Base-by-base conservation (phyloP, 768 basidiomycete species). In the Cystobasidium tubakii region DNA sequence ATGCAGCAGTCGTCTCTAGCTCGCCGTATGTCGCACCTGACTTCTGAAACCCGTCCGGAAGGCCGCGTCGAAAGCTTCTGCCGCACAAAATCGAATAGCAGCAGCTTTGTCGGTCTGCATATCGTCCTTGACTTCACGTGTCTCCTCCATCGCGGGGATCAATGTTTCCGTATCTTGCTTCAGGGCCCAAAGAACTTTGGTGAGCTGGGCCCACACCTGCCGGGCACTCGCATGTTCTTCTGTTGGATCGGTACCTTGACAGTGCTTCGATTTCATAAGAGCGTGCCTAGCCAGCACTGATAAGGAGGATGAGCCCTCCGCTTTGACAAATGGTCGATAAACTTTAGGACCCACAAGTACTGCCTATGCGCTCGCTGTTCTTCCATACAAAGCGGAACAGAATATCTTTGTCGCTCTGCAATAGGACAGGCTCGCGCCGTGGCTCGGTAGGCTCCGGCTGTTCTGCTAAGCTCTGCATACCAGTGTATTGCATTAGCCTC, bases 11-110 rank as follows among this genome's bases (percentile, higher is more conserved):
- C 9, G 4, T 50, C 21, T 9, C 46, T 3, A n/a, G 60, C 23
- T n/a, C n/a, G 13, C 60, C 31, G 6, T 7, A 57, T 7, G 90
- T 91, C 64, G 29, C 34, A 66, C 64, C 64, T 43, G 29, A 17
- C 33, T 29, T 42, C 27, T 33, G 43, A 23, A 53, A n/a, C 25
- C 33, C 36, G 46, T 10, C 25, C 53, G 21, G 12, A 54, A 39
- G 42, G 17, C 27, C 12, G 33, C 64, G 25, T 33, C 17, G 15
- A 9, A 60, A 6, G 12, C 25, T 36, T 36, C 19, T 3, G 39
- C 15, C 25, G 25, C 7, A 33, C 25, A 15, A 66, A 17, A 43
- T 39, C 3, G 1, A 66, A 3, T 3, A 15, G 17, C 19, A 15
- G 33, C 64, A 39, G 29, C 6, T 17, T 7, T 66, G 23, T 66